Evolutionary conservation across 2,329 filamentous ascomycete genomes (phyloP).

Genomic region (Rachicladosporium sp.): DNA sequence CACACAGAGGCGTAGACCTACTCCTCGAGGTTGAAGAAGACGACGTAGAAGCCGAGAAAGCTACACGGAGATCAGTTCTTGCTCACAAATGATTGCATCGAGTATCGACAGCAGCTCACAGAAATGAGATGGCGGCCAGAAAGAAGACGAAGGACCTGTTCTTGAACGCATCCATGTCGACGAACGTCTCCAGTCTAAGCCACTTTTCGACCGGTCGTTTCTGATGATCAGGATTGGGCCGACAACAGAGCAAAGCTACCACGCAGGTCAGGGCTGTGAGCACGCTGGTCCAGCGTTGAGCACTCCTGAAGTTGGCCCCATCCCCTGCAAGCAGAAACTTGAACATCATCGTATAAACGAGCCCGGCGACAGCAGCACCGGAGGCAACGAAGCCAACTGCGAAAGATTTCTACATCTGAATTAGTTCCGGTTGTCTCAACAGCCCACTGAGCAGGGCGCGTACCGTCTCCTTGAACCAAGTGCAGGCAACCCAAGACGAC

Average conservation of each 20-base stretch:
- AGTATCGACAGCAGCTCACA: constrained; percentile 10
- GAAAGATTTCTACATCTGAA: constrained; percentile 27
- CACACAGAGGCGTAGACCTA: no score
- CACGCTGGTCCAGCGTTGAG: constrained; percentile 29
- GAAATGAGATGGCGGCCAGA: constrained; percentile 31
- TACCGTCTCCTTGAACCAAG: no score
- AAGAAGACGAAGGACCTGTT: constrained; percentile 34
- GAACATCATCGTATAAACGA: constrained; percentile 36
- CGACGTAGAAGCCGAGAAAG: constrained; percentile 40
- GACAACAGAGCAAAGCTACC: constrained; percentile 30
- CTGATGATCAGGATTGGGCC: constrained; percentile 31
- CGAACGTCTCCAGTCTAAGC: constrained; percentile 22
- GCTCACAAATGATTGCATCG: no score
- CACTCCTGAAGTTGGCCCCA: constrained; percentile 30
- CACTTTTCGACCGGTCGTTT: constrained; percentile 29
- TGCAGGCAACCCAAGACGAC: no score
- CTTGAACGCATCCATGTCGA: constrained; percentile 33
- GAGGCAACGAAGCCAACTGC: constrained; percentile 40
- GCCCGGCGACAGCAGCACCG: constrained; percentile 32
- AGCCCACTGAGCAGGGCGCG: no score
- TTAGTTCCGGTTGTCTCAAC: no score
- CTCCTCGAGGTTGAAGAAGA: constrained; percentile 43
- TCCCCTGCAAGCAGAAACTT: constrained; percentile 29
- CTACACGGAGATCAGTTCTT: no score
- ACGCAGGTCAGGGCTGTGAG: constrained; percentile 30